Conservation (phyloP, 176 grass and related monocot genomes). For the Stipa capillata region DNA sequence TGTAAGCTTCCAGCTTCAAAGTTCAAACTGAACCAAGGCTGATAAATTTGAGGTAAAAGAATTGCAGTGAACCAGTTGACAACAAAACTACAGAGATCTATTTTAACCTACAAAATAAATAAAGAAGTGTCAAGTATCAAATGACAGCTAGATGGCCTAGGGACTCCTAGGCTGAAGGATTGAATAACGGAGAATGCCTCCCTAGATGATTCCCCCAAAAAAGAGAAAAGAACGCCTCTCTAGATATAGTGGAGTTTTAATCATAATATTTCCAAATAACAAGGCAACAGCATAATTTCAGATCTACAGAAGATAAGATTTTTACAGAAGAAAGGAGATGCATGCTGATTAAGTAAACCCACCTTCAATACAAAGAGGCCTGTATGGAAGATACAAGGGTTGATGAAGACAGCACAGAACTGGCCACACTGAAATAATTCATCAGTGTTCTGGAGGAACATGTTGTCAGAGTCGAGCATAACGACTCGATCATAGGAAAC, state of each 20-base stretch:
- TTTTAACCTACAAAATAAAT: background rate
- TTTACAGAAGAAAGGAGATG: background rate
- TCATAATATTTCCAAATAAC: constrained; percentile 1
- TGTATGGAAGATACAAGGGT: constrained; percentile 94
- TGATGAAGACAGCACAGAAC: constrained; percentile 94
- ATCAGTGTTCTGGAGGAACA: constrained; percentile 92
- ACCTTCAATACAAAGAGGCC: constrained; percentile 95
- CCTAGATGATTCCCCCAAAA: too few relatives aligned
- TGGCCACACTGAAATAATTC: constrained; percentile 88
- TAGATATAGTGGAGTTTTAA: too few relatives aligned
- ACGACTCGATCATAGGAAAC: constrained; percentile 72
- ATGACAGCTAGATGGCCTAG: constrained; percentile 2
- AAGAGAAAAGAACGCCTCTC: too few relatives aligned
- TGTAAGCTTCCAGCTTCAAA: too few relatives aligned
- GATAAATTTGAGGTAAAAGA: too few relatives aligned
- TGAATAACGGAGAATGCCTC: too few relatives aligned
- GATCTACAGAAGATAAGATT: background rate
- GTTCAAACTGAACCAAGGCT: background rate
- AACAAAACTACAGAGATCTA: background rate
- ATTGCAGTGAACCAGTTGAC: background rate
- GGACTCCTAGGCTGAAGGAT: background rate
- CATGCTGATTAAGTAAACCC: background rate
- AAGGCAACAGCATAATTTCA: background rate
- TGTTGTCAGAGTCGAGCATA: constrained; percentile 94
- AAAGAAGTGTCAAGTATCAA: background rate